Evolutionary conservation across 345 rosid genomes (phyloP).

Genomic region (Euphorbia lathyris): DNA sequence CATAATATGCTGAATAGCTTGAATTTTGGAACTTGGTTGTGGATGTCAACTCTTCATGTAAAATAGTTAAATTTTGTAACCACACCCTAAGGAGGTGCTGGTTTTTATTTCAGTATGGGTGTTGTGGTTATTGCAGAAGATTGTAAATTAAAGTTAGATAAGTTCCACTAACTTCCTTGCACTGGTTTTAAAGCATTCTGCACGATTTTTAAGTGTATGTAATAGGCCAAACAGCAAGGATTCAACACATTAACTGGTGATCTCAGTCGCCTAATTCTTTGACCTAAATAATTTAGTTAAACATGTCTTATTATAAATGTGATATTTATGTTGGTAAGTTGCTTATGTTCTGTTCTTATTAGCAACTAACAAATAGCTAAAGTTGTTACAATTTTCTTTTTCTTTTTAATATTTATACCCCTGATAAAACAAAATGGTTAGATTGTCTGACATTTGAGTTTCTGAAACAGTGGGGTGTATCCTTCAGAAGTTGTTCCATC

Average conservation of each 20-base stretch:
- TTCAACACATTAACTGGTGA: not conserved
- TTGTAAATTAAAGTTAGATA: not conserved
- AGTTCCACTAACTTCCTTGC: not conserved
- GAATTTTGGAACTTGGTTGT: not conserved
- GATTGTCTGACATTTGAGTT: slow-evolving; percentile 14
- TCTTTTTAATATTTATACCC: too few species aligned
- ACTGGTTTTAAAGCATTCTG: not conserved
- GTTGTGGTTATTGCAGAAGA: too few species aligned
- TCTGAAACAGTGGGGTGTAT: slow-evolving; percentile 56
- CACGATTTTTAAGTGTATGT: not conserved
- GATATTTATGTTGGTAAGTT: not conserved
- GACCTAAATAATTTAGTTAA: slow-evolving; percentile 1
- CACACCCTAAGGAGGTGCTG: too few species aligned
- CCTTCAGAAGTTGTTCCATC: slow-evolving; percentile 47
- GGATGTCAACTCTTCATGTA: not conserved
- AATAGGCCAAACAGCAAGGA: not conserved
- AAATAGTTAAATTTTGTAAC: not conserved
- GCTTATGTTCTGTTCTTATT: not conserved
- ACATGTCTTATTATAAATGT: not conserved
- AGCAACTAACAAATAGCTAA: not conserved
- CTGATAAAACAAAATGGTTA: not conserved
- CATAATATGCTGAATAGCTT: slow-evolving; percentile 5
- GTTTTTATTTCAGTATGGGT: too few species aligned
- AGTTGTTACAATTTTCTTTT: not conserved
- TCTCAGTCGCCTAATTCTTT: slow-evolving; percentile 5